Conservation (phyloP, 1,284 basidiomycete genomes). For the Ceratobasidium sp. region DNA sequence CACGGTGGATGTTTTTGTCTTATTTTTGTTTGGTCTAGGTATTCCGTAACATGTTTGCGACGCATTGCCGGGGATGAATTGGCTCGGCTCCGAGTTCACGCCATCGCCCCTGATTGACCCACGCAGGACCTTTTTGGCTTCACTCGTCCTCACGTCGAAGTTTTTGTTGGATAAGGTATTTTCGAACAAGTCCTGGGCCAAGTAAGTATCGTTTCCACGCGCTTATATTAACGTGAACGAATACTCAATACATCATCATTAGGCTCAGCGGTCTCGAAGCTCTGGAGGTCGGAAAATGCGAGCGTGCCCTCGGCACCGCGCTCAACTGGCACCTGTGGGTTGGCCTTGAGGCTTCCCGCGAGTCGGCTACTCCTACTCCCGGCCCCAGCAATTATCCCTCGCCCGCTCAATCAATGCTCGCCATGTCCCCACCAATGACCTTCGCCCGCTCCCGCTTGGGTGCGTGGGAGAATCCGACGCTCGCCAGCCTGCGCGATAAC, state of each 20-base stretch:
- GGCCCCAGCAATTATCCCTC: background rate
- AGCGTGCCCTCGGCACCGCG: conserved; percentile 79
- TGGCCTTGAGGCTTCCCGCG: conserved; percentile 53
- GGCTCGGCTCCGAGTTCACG: background rate
- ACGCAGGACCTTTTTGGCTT: conserved; percentile 85
- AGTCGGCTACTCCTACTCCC: background rate
- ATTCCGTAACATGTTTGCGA: background rate
- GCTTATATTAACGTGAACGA: background rate
- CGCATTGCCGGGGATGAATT: background rate
- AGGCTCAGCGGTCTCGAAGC: conserved; percentile 75
- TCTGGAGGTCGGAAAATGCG: conserved; percentile 80
- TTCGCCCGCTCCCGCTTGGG: background rate
- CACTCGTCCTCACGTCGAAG: conserved; percentile 88
- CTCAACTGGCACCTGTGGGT: conserved; percentile 87
- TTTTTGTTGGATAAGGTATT: conserved; percentile 94
- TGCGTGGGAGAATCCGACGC: background rate
- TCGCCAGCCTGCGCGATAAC: background rate
- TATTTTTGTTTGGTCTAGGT: background rate
- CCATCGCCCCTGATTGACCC: conserved; percentile 78
- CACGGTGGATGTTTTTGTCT: too few relatives aligned
- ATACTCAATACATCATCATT: background rate
- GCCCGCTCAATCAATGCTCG: background rate
- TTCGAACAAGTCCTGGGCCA: conserved; percentile 92
- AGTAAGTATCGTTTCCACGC: conserved; percentile 52
- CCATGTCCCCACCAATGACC: background rate